These are phyloP conservation scores for Pascua sp. DNA, from an alignment of 1,284 basidiomycete genomes.

Conservation along the genomic window DNA sequence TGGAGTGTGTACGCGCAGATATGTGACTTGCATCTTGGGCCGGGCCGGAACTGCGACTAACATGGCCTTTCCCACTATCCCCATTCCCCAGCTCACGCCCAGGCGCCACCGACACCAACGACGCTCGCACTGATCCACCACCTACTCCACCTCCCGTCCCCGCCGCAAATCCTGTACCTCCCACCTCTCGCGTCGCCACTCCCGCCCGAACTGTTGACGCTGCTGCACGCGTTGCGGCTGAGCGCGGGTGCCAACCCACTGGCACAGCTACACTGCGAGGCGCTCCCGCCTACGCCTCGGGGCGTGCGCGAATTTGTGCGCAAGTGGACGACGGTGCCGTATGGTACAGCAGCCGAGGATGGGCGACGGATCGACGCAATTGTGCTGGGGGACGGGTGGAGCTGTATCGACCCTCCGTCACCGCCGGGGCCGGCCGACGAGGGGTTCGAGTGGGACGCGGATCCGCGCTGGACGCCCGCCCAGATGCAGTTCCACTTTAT, in stretches of 20 bases:
- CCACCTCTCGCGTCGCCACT: constrained; percentile 42
- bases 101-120: constrained; percentile 45
- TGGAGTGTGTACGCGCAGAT: no score
- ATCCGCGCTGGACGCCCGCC: constrained; percentile 33
- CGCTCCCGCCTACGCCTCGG: constrained; percentile 35
- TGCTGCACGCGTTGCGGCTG: constrained; percentile 45
- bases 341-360: constrained; percentile 39
- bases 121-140: constrained; percentile 41
- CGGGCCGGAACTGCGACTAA: neutral
- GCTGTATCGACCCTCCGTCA: constrained; percentile 8
- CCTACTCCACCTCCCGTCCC: constrained; percentile 44
- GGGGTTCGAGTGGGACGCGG: neutral
- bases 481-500: constrained; percentile 62
- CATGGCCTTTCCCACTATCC: neutral
- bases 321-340: constrained; percentile 37
- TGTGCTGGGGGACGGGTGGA: constrained; percentile 45
- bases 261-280: constrained; percentile 45
- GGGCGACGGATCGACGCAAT: constrained; percentile 48
- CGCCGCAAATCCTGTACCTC: constrained; percentile 48
- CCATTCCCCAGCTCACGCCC: constrained; percentile 2
- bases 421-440: neutral
- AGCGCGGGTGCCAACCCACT: constrained; percentile 32
- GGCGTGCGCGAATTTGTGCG: constrained; percentile 41
- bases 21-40: no score
- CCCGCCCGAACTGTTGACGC: constrained; percentile 38